Evolutionary conservation across 2,329 filamentous ascomycete species (phyloP).

Genomic region (Colletotrichum sp.): DNA sequence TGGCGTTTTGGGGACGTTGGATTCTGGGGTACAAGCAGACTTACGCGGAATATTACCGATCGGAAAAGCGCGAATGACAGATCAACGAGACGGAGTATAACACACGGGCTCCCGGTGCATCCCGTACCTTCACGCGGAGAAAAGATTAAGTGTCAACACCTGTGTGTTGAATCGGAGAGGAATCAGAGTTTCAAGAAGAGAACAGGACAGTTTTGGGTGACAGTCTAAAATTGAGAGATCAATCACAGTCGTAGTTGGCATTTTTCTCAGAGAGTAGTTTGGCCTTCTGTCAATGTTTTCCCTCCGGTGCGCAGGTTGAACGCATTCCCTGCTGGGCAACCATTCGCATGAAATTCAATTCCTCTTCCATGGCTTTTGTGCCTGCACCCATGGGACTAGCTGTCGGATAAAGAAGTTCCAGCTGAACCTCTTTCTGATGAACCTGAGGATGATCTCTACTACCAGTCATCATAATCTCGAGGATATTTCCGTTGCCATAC

Average conservation of each 20-base stretch:
- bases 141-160: not conserved
- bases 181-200: not conserved
- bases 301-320: not conserved
- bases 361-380: not conserved
- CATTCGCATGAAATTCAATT: not conserved
- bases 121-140: not conserved
- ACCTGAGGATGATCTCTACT: slow-evolving; percentile 7
- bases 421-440: slow-evolving; percentile 17
- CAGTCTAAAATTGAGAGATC: not conserved
- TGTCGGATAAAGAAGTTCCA: not conserved
- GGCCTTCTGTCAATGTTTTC: not conserved
- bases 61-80: slow-evolving; percentile 1
- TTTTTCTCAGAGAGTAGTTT: not conserved
- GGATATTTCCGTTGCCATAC: slow-evolving; percentile 24
- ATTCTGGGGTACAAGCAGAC: slow-evolving; percentile 15
- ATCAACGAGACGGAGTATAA: not conserved
- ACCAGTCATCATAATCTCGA: slow-evolving; percentile 23
- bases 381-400: not conserved
- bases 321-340: not conserved
- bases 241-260: not conserved
- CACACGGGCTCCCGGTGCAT: not conserved
- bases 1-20: slow-evolving; percentile 15
- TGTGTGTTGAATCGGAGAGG: not conserved
- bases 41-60: slow-evolving; percentile 23
- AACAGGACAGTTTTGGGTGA: not conserved